Base-by-base conservation (phyloP, 805 yeast genomes). In the Spathaspora gorwiae region DNA sequence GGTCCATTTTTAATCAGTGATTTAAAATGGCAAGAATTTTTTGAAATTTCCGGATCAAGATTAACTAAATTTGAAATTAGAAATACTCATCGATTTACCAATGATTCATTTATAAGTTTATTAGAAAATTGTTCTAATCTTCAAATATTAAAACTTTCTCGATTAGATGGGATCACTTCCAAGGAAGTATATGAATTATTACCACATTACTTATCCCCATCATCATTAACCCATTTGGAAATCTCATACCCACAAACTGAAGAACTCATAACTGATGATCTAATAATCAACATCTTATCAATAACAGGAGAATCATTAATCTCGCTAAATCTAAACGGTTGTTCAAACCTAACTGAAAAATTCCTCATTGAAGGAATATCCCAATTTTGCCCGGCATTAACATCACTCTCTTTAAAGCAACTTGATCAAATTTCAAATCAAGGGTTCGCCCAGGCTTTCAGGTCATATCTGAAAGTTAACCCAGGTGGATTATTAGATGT, bases 1-100 rank as follows among this genome's bases (percentile, higher is more conserved):
- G 99, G 99, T 0, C 89, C 97, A 0, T 94, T 94, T 59, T 66
- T 94, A 52, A 83, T 94, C 39, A 81, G 84, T 55, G 87, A 84
- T 51, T 65, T 63, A 0, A 72, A 81, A 45, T 94, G 99, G 99
- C 79, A 79, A 51, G 74, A 69, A 6, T 90, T 85, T 50, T 87
- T 94, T 55, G 80, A 79, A 42, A 51, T 57, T 1, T 68, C 78
- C 49, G 87, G 85, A 1, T 61, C 72, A 2, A 70, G 77, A 14
- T 66, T 94, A 45, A 68, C 65, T 24, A 67, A 70, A 37, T 79
- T 94, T 52, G 83, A 83, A 49, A 60, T 94, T 9, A 71, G 81
- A 33, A 87, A 89, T 56, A 92, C 97, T 1, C 96, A 92, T 60
- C 72, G 98, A 45, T 83, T 94, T 51, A 75, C 81, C 11, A 78